Evolutionary conservation across 2,329 filamentous ascomycete genomes (phyloP), one percentile per base, ranked within the genome.

Genomic region (Fusarium goolgardi): DNA sequence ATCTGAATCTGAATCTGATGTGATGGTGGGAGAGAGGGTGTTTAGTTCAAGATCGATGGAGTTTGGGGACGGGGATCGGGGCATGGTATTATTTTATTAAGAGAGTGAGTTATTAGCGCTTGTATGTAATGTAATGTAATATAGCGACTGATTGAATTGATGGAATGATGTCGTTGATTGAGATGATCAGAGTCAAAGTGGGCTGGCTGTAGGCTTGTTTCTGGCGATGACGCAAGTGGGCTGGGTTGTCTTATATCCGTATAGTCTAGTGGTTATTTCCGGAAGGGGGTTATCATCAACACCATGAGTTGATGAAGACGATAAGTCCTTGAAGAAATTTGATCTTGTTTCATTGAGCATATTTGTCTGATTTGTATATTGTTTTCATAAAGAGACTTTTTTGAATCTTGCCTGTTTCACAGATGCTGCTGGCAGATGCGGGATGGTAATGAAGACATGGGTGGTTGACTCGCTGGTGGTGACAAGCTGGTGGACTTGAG

Each of bases 31-130:
- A 12, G 27, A 37, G 25, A 70, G 67, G 12, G 59, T 18, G 32
- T 61, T 68, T 13, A 70, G 51, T 52, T 70, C 67, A 11, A 70
- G 32, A 20, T 68, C 67, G 20, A 40, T 39, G 8, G 53, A 54
- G 6, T 27, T 29, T 44, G 54, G 47, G 13, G 65, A 55, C 37
- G 52, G 47, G 8, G 65, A 55, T 6, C 25, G 51, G 21, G 67
- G 9, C 67, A 70, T 69, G 18, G 3, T 51, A 39, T 18, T 56
- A 43, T 43, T 53, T 44, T 43, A 45, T 45, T 31, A 10, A 6
- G 2, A 27, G 21, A 25, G 8, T 15, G 15, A 39, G 6, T 9
- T 3, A 13, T 40, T 21, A 16, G 37, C 18, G 37, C 13, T 40
- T n/a, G 20, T 23, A 9, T 20, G 10, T 6, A n/a, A 37, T 20